Conservation (phyloP, 225 moss, liverwort and hornwort genomes). For the Takakia lepidozioides region DNA sequence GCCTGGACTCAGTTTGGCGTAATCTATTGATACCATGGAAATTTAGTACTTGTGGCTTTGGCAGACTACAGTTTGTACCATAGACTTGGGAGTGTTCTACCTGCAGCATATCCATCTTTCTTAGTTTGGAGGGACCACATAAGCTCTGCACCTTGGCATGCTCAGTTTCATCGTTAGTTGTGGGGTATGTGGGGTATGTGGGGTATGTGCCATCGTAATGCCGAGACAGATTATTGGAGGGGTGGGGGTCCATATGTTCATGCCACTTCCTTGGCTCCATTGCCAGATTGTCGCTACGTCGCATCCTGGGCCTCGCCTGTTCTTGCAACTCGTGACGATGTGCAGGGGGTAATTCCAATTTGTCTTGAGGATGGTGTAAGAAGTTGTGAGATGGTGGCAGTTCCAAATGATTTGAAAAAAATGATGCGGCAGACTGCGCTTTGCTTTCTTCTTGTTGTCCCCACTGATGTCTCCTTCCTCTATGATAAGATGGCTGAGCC, state of each 20-base stretch:
- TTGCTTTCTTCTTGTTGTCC: slow-evolving; percentile 20
- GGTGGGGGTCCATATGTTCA: slow-evolving; percentile 8
- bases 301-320: slow-evolving; percentile 13
- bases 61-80: slow-evolving; percentile 14
- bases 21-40: background rate
- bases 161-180: slow-evolving; percentile 39
- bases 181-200: too few species aligned
- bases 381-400: slow-evolving; percentile 5
- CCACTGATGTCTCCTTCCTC: slow-evolving; percentile 31
- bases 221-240: slow-evolving; percentile 11
- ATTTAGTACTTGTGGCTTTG: slow-evolving; percentile 14
- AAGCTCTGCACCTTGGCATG: slow-evolving; percentile 32
- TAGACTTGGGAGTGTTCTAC: slow-evolving; percentile 7
- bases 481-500: slow-evolving; percentile 27
- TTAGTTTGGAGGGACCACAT: slow-evolving; percentile 27
- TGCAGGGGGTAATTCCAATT: slow-evolving; percentile 11
- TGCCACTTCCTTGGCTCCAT: slow-evolving; percentile 14
- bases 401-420: slow-evolving; percentile 5
- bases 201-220: slow-evolving; percentile 14
- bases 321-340: slow-evolving; percentile 25
- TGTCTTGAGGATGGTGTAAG: slow-evolving; percentile 19
- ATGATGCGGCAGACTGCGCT: background rate
- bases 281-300: background rate
- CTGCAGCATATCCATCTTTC: slow-evolving; percentile 31
- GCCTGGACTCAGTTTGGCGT: background rate